Conservation (phyloP, 345 rosid genomes). For the Limnanthes douglasii region DNA sequence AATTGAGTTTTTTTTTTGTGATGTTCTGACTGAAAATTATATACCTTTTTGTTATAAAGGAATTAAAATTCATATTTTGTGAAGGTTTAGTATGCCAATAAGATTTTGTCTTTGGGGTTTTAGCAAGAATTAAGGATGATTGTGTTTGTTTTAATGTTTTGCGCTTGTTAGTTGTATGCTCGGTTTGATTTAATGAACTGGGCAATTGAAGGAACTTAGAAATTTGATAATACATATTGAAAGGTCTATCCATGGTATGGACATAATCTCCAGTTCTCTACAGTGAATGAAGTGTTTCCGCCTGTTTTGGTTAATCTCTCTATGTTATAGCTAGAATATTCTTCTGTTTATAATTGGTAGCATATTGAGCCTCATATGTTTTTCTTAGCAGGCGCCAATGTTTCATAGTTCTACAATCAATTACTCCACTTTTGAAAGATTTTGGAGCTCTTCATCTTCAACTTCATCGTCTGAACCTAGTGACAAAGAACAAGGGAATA, state of each 20-base stretch:
- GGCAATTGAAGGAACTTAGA: no score
- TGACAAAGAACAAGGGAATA: constrained; percentile 24
- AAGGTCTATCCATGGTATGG: no score
- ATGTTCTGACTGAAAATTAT: not conserved
- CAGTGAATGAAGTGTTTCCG: no score
- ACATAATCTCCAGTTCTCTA: no score
- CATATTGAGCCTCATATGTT: not conserved
- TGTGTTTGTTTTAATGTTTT: no score
- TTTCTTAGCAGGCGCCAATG: constrained; percentile 14
- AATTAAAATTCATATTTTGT: constrained; percentile 1
- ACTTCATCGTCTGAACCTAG: constrained; percentile 45
- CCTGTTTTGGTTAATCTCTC: no score
- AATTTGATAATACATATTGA: no score
- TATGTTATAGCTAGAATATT: no score
- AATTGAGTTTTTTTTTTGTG: not conserved
- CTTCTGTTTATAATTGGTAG: no score
- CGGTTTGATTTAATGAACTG: no score
- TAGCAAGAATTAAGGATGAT: not conserved
- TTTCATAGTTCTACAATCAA: constrained; percentile 21
- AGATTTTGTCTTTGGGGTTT: not conserved
- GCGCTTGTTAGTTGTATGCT: no score
- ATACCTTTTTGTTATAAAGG: not conserved
- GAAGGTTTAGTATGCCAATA: not conserved
- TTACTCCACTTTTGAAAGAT: constrained; percentile 24
- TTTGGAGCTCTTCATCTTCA: constrained; percentile 45